Base-by-base conservation (phyloP, 768 basidiomycete genomes). In the Suillus brevipes region DNA sequence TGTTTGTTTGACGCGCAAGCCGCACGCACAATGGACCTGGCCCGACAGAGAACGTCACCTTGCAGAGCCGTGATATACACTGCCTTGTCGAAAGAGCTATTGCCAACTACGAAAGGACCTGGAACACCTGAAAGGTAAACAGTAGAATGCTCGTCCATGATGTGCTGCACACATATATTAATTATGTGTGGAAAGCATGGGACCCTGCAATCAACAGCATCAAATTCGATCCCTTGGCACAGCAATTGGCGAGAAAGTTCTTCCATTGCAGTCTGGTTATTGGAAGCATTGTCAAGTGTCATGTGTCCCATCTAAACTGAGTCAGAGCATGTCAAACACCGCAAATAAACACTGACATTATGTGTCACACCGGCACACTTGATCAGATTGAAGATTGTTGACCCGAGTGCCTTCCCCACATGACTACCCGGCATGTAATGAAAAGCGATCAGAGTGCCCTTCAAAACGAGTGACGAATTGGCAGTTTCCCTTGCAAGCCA, bases 371-470 rank as follows among this genome's bases (percentile, higher is more conserved):
- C 16, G 3, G 61, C 61, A 45, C 12, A 5, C 18, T 36, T 25
- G 25, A 62, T 7, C 13, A 62, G 61, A 52, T 62, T 14, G 16
- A 45, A 31, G 16, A 47, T 62, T 18, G 47, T 36, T 23, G n/a
- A 18, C 18, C 25, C 31, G 3, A 62, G n/a, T 18, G 20, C 18
- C 31, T 62, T 52, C 16, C 70, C 70, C 10, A 62, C 37, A 40
- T 71, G 70, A 23, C 42, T 43, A 16, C 70, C 65, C 12, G 14
- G 18, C 9, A 66, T 25, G 23, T 55, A 16, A 57, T 70, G 65
- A 58, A 71, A 71, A n/a, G 66, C 62, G 4, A 71, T 43, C 7
- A 71, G 55, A 18, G 68, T 23, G 7, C 34, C 59, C 43, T 63
- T 60, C 23, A 64, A 25, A 7, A 34, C 6, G 13, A 59, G 23